Conservation (phyloP, 139 green algal species). For the Nannochloris sp. region DNA sequence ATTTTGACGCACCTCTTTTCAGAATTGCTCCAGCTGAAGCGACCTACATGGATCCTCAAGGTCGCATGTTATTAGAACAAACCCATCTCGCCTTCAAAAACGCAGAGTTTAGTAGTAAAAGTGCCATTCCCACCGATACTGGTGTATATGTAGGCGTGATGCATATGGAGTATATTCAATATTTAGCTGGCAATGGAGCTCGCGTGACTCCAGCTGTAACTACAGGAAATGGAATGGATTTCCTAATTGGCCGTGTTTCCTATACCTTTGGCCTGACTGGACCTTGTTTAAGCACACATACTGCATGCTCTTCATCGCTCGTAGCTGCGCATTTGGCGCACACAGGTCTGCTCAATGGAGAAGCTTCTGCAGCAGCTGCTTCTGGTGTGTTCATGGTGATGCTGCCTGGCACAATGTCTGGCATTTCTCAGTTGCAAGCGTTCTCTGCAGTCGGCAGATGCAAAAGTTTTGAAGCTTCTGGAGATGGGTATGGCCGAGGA, state of each 20-base stretch:
- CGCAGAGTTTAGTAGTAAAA: conserved; percentile 19
- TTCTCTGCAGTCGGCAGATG: conserved; percentile 34
- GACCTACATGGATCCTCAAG: conserved; percentile 31
- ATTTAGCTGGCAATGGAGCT: conserved; percentile 7
- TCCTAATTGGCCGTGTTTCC: conserved; percentile 41
- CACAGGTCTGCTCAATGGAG: conserved; percentile 14
- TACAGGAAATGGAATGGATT: conserved; percentile 41
- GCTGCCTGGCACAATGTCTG: conserved; percentile 27
- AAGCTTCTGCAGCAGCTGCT: conserved; percentile 15
- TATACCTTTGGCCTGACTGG: conserved; percentile 43
- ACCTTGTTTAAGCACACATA: conserved; percentile 40
- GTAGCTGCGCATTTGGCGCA: conserved; percentile 58
- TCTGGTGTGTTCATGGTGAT: conserved; percentile 31
- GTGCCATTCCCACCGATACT: background rate
- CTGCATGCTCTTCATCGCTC: conserved; percentile 84
- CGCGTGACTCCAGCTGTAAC: conserved; percentile 10
- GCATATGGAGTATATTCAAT: conserved; percentile 13
- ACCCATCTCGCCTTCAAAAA: background rate
- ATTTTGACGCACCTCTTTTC: conserved; percentile 50
- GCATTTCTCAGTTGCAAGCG: conserved; percentile 28
- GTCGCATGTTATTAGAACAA: conserved; percentile 31
- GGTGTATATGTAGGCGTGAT: conserved; percentile 6
- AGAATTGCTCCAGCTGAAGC: conserved; percentile 15
- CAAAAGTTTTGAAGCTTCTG: conserved; percentile 42
- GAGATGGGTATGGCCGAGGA: conserved; percentile 46